Percentiles rank a stretch among this genome's conserved stretches.
phyloP scores from a whole-genome alignment of 1,139 yeast genomes.

The Hanseniaspora gamundiae region DNA sequence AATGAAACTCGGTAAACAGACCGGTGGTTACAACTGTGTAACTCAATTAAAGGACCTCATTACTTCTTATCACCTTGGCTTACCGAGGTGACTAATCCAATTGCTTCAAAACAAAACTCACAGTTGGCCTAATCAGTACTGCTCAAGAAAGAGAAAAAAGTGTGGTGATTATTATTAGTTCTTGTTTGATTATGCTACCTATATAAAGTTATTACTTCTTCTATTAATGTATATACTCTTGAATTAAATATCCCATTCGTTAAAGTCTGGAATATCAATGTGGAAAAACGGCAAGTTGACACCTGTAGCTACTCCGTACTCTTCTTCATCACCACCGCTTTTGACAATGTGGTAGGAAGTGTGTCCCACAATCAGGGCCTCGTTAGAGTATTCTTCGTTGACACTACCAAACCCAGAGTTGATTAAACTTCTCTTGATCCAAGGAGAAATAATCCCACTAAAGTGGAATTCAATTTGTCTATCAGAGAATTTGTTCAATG shows the following conservation, averaged over 20 bases:
- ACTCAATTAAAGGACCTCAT: no score
- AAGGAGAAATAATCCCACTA: conserved; percentile 71
- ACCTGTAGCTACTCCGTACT: conserved; percentile 41
- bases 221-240: no score
- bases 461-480: conserved; percentile 84
- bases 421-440: conserved; percentile 71
- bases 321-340: conserved; percentile 14
- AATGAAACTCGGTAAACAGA: no score
- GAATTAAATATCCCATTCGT: conserved; percentile 20
- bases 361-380: conserved; percentile 21
- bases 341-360: conserved; percentile 23
- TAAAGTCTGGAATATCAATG: conserved; percentile 70
- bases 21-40: no score
- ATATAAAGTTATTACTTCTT: no score
- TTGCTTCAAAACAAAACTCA: no score
- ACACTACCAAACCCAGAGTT: conserved; percentile 71
- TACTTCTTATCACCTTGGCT: no score
- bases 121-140: no score
- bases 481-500: conserved; percentile 64
- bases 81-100: no score
- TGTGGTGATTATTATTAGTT: no score
- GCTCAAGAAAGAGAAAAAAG: no score
- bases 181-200: no score
- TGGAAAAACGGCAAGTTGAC: conserved; percentile 82
- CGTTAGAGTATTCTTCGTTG: conserved; percentile 26